Evolutionary conservation across 805 yeast genomes (phyloP), one percentile per base, ranked within the genome.

Genomic region (Saturnispora besseyi): DNA sequence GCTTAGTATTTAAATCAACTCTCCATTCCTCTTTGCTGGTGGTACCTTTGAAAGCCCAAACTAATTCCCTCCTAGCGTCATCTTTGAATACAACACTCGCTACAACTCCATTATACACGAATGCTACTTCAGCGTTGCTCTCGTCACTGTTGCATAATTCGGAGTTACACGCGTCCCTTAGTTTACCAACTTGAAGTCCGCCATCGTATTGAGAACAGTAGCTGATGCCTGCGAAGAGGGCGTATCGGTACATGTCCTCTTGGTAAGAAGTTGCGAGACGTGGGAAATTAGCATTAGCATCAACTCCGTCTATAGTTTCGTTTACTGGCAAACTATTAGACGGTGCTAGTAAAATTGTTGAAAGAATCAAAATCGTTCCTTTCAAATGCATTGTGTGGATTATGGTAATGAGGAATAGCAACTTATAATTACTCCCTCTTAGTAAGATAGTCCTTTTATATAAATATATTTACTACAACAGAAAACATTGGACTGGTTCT

Each of bases 11-110:
- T 44, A 82, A 67, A 63, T 86, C 84, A 31, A 79, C 71, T 11
- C 73, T 49, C 83, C 86, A 81, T 60, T 86, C 93, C 40, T 73
- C 70, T 13, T 71, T 61, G 8, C 82, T 72, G 1, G 79, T 66
- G 0, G 88, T 78, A 5, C 93, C 93, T 64, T 88, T 72, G 55
- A 80, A 81, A 0, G 71, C 76, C 40, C 81, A 61, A 21, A 75
- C 60, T 5, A 84, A 65, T 44, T 73, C 69, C 41, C 70, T 60
- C 21, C 62, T 58, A 2, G 55, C 54, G 52, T 71, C 73, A 59
- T 81, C 84, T 9, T 73, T 65, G 8, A 79, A 77, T 24, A 78
- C 68, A 57, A 65, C 73, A 0, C 85, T 87, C 3, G 81, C 69
- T 0, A 86, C 83, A 1, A 66, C 63, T 13, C 74, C 72, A 22